phyloP scores from a whole-genome alignment of 148 eudicot species.

The Salicornia ramosissima region DNA sequence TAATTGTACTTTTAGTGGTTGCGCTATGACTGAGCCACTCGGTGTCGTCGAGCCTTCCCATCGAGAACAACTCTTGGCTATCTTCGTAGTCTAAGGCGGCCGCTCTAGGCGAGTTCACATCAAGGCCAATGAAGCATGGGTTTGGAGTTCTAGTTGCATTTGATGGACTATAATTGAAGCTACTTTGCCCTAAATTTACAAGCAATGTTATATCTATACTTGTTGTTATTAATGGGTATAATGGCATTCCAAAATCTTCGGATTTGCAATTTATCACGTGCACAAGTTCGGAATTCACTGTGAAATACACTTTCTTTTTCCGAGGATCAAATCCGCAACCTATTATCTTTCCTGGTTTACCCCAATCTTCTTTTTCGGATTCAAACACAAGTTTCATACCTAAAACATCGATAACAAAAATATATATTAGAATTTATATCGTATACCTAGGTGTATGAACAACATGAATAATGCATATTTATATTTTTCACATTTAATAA shows the following conservation, averaged over 20 bases:
- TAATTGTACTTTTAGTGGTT: conserved; percentile 26
- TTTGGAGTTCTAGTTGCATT: conserved; percentile 62
- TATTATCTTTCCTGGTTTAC: conserved; percentile 42
- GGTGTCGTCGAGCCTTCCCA: conserved; percentile 70
- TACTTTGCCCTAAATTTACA: conserved; percentile 76
- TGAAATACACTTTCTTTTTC: conserved; percentile 68
- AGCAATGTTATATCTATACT: conserved; percentile 40
- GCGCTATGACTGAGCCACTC: conserved; percentile 48
- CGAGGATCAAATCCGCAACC: conserved; percentile 85
- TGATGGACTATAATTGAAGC: conserved; percentile 51
- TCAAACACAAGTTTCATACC: conserved; percentile 57
- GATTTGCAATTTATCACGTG: conserved; percentile 64
- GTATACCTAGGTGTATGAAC: too few relatives aligned
- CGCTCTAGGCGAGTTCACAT: conserved; percentile 28
- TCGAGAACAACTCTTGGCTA: conserved; percentile 85
- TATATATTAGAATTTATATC: too few relatives aligned
- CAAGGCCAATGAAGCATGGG: conserved; percentile 67
- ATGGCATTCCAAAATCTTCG: conserved; percentile 60
- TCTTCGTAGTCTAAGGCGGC: conserved; percentile 51
- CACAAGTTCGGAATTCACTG: conserved; percentile 59
- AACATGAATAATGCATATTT: too few relatives aligned
- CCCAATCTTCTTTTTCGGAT: conserved; percentile 61
- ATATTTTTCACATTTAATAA: too few relatives aligned
- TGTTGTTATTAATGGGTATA: conserved; percentile 71
- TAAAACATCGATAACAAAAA: conserved; percentile 7